Evolutionary conservation across 257 asterid genomes (phyloP), one percentile per base, ranked within the genome.

Genomic region (Prunella vulgaris): DNA sequence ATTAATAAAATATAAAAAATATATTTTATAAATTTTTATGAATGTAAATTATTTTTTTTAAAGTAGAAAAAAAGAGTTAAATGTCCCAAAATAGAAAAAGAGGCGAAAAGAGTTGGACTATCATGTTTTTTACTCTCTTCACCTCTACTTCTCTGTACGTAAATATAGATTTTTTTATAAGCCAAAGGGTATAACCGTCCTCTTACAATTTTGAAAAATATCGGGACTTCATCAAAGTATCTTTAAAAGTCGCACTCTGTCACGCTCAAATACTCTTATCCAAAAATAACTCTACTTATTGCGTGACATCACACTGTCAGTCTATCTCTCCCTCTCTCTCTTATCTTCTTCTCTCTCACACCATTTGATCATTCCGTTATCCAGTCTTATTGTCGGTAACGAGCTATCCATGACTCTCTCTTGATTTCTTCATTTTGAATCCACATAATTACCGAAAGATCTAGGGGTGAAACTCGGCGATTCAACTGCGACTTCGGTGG

Each of bases 331-430:
- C 3, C 53, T 46, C 44, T 21, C 18, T 62, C 76, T 70, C 68
- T 64, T 62, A 69, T 70, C 76, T 54, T 61, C 49, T 74, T 46
- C 54, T 57, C 60, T 44, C 76, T 56, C 64, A 58, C 69, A 32
- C 81, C 77, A 60, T 42, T 77, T 67, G 25, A 48, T 57, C 59
- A 61, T 35, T 53, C 68, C 14, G 27, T 14, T 72, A 67, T 72
- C 78, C 69, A 40, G 48, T 52, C 63, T 7, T 40, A 1, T 60
- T 52, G 77, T 77, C 74, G 74, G 46, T 38, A 38, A 2, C 10
- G 14, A 10, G 4, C 51, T 42, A 10, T 12, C 49, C 49, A 40
- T 40, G 17, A 12, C 4, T 40, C 44, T 60, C 51, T 53, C 54
- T 30, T 49, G 58, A 66, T 51, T 70, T 27, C 53, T 52, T 40